Base-by-base conservation (phyloP, 495 filamentous ascomycete genomes). In the Penicillium cosmopolitanum region DNA sequence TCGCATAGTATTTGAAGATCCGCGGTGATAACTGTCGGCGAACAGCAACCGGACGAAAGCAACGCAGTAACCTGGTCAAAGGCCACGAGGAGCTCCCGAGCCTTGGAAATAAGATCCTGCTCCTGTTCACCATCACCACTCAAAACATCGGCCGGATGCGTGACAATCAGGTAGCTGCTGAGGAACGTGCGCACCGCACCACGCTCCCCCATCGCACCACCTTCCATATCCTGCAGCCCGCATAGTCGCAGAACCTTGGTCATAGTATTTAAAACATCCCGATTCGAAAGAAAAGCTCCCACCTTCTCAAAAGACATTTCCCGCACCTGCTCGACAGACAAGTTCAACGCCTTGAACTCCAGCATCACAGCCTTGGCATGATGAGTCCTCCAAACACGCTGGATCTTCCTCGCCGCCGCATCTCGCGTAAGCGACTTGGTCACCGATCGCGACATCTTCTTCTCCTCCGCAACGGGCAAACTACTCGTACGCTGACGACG, bases 91-190 rank as follows among this genome's bases (percentile, higher is more conserved):
- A 98, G 80, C 69, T 96, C 93, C 60, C 89, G 85, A 2, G 94
- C 92, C 73, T 97, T 97, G 36, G 81, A 80, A 53, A 96, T 91
- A 57, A 98, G 78, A 71, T 96, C 94, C 77, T 96, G 88, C 75
- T 96, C 93, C 75, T 90, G 89, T 64, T 86, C 86, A 13, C 89
- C 89, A 61, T 92, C 87, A 56, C 91, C 91, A 73, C 88, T 95
- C 50, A 98, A 75, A 48, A 97, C 93, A 63, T 96, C 87, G n/a
- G 86, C 80, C 1, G 96, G 92, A 75, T 98, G 95, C 1, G 92
- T 94, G 12, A 96, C 83, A 54, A 98, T 96, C 18, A 98, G 79
- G 75, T 91, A 98, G 42, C 92, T 91, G 70, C 91, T 96, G 44
- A 98, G 77, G 67, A 98, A 98, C 4, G 89, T 97, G 65, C 93